These are phyloP conservation scores for Aspergillus awamori DNA, from an alignment of 2,329 filamentous ascomycete species.

Conservation along the genomic window DNA sequence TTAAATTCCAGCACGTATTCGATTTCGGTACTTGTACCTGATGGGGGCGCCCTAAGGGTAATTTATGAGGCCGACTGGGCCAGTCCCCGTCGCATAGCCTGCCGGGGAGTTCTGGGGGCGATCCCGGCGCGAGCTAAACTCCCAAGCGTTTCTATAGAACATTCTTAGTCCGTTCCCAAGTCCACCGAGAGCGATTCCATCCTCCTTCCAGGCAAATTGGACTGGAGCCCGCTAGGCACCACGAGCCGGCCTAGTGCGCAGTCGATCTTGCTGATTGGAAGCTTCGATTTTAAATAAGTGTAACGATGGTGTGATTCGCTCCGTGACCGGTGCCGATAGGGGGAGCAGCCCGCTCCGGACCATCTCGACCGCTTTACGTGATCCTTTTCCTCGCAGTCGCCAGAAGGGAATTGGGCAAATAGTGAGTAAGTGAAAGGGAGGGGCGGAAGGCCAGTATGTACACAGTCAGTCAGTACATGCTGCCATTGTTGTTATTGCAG, in stretches of 20 bases:
- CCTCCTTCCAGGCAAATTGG: constrained; percentile 3
- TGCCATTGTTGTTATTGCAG: not conserved
- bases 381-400: not conserved
- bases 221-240: constrained; percentile 12
- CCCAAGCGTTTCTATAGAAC: constrained; percentile 22
- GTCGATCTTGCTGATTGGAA: constrained; percentile 9
- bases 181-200: constrained; percentile 3
- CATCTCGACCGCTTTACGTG: not conserved
- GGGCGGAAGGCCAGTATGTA: not conserved
- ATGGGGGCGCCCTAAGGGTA: constrained; percentile 3
- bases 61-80: constrained; percentile 5
- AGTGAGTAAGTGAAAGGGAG: too few species aligned
- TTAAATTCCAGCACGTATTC: not conserved
- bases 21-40: constrained; percentile 5
- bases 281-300: constrained; percentile 2
- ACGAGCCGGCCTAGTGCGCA: constrained; percentile 7
- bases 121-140: constrained; percentile 19
- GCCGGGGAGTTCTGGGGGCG: constrained; percentile 15
- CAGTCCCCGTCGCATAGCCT: constrained; percentile 17
- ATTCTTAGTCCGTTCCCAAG: constrained; percentile 25
- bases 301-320: constrained; percentile 6
- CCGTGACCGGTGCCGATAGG: not conserved
- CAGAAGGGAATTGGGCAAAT: too few species aligned
- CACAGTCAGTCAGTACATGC: not conserved
- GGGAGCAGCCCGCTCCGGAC: not conserved